Evolutionary conservation across 768 basidiomycete species (phyloP), one percentile per base, ranked within the genome.

Genomic region (Tulasnella sp.): DNA sequence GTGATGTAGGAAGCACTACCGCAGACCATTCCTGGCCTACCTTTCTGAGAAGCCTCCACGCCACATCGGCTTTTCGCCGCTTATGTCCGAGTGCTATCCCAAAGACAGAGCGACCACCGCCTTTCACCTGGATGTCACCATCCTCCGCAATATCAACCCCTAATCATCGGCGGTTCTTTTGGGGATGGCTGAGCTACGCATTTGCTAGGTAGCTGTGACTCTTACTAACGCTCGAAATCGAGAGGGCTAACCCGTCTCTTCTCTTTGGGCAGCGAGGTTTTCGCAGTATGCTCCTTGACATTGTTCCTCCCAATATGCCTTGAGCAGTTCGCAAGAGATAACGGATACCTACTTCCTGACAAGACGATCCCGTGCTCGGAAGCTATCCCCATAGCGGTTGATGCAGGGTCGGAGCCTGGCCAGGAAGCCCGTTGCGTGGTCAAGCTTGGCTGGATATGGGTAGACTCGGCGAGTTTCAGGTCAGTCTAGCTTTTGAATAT

Each of bases 381-480:
- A 29, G 59, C 75, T 32, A 16, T 73, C 72, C 47, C 62, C 0
- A 62, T 76, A 1, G 73, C 75, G 2, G 79, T 81, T n/a, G 79
- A 79, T 7, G 39, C 11, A 35, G 39, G 62, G 36, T 22, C 34
- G 26, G 37, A 39, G 40, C 39, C 62, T 3, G 39, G 36, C 39
- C 19, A 22, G 14, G 83, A 79, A 5, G 76, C 73, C 17, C 84
- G 90, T 34, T 96, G 94, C 79, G 91, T 90, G 5, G 93, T 95
- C 32, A 87, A 87, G 78, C 82, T 96, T 71, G 88, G 87, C 0
- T 93, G 93, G 86, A 73, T 83, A 1, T 96, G 94, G 94, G 86
- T 95, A 66, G 95, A 96, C 77, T 93, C 85, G 14, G 94, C 95
- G 1, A 94, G 93, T 77, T 96, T 94, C 79, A 95, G 93, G 94